Evolutionary conservation across 176 grass and related monocot genomes (phyloP), one percentile per base, ranked within the genome.

Genomic region (Panicum miliaceum): DNA sequence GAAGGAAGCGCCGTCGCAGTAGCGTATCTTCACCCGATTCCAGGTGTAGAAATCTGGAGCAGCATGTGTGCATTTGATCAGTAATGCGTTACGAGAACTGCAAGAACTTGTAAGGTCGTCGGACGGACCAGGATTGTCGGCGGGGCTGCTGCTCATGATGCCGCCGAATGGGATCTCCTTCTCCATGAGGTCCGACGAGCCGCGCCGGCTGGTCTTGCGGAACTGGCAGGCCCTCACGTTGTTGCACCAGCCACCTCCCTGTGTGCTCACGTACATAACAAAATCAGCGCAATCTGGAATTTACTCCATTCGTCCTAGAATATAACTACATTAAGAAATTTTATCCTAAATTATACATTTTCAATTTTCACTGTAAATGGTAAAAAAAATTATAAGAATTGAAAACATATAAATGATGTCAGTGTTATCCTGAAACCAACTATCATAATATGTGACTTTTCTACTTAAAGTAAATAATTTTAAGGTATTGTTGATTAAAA

Each of bases 161-260:
- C 94, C 94, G 45, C 42, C 81, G 68, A 97, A 97, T 41, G 35
- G n/a, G 81, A 94, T 88, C 64, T 71, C 63, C 40, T 76, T 63
- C 82, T 94, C 91, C 94, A 97, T 97, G 65, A 75, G 77, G 58
- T 82, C 75, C 7, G 94, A 97, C 35, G 94, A 97, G 52, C 94
- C 94, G 51, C 73, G 94, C 22, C 71, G 85, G 77, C 34, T 84
- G 42, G 16, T 46, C 70, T 85, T 79, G 29, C 91, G 91, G 68
- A 69, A 94, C 66, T 62, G 76, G 60, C 94, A 97, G 56, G 91
- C 66, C 64, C 84, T 47, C 15, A 23, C 86, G 38, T 97, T 79
- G 70, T 94, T 97, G 85, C 94, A 97, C 94, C 94, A 97, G 6
- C 89, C 94, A 61, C 94, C 94, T 26, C 94, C 94, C 94, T 94